phyloP scores from a whole-genome alignment of 164 flowering plant genomes.

The Stephania japonica region DNA sequence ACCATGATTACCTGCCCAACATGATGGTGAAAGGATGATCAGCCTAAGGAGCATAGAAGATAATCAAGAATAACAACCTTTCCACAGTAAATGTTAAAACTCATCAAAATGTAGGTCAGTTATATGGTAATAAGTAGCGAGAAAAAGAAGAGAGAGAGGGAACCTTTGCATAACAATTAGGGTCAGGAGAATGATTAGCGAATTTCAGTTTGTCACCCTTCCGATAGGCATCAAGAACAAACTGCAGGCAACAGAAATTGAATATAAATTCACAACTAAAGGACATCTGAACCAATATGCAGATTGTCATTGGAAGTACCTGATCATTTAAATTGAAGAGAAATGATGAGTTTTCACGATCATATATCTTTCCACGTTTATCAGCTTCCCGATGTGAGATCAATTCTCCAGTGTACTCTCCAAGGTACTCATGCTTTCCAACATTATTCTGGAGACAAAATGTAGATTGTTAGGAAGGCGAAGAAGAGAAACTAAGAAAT shows the following conservation, averaged over 20 bases:
- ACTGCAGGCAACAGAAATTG: slow-evolving; percentile 39
- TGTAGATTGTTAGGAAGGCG: slow-evolving; percentile 5
- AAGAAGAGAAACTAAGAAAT: slow-evolving; percentile 3
- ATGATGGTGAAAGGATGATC: neutral
- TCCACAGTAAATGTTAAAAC: neutral
- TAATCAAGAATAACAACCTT: neutral
- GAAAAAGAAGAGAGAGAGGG: slow-evolving; percentile 4
- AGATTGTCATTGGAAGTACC: slow-evolving; percentile 30
- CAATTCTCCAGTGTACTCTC: slow-evolving; percentile 97
- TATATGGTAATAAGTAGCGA: too few relatives aligned
- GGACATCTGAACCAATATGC: neutral
- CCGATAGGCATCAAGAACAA: slow-evolving; percentile 94
- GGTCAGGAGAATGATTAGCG: slow-evolving; percentile 98
- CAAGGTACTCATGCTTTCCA: slow-evolving; percentile 87
- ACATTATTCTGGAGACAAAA: slow-evolving; percentile 73
- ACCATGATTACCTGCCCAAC: slow-evolving; percentile 87
- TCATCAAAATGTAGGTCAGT: neutral
- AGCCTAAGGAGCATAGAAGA: neutral
- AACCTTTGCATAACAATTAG: slow-evolving; percentile 99
- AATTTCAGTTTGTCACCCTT: slow-evolving; percentile 96
- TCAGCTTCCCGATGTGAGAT: slow-evolving; percentile 98
- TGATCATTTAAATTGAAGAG: slow-evolving; percentile 97
- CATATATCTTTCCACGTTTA: slow-evolving; percentile 98
- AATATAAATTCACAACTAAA: neutral
- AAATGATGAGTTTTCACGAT: slow-evolving; percentile 94